Conservation (phyloP, 345 rosid genomes). For the Aquilaria yunnanensis region DNA sequence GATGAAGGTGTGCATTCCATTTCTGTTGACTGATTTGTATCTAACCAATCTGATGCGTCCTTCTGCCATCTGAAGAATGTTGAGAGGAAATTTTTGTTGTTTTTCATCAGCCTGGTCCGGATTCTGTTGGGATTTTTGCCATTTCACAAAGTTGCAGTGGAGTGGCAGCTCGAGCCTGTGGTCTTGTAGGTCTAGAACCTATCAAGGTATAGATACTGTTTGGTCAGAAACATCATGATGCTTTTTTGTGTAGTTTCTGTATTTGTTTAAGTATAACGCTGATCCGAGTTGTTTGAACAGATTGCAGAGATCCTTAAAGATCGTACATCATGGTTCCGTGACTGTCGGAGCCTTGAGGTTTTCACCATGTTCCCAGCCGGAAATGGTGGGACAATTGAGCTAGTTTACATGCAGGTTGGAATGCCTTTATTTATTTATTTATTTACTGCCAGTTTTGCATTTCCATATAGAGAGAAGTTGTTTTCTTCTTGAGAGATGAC, state of each 20-base stretch:
- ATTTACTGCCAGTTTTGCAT: neutral
- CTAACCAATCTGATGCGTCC: too few relatives aligned
- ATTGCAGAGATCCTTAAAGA: constrained; percentile 98
- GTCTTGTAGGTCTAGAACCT: constrained; percentile 98
- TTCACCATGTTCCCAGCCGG: constrained; percentile 95
- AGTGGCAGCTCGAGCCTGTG: constrained; percentile 99
- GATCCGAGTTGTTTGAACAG: constrained; percentile 30
- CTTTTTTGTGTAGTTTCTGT: neutral
- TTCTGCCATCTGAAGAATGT: too few relatives aligned
- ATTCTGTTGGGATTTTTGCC: constrained; percentile 99
- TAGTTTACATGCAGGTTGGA: constrained; percentile 80
- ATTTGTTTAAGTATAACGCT: neutral
- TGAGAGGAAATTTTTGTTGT: too few relatives aligned
- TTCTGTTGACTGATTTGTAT: too few relatives aligned
- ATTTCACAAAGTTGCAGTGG: constrained; percentile 99
- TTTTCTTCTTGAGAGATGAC: too few relatives aligned
- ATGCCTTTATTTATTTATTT: neutral
- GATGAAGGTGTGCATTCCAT: constrained; percentile 71
- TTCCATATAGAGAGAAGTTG: neutral
- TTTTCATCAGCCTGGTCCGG: constrained; percentile 97
- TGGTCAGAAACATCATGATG: neutral
- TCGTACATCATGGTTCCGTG: constrained; percentile 97
- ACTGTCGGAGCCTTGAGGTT: constrained; percentile 97
- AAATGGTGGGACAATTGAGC: constrained; percentile 94
- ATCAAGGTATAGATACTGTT: constrained; percentile 44